phyloP scores from a whole-genome alignment of 768 basidiomycete species.

The Hericium erinaceus region DNA sequence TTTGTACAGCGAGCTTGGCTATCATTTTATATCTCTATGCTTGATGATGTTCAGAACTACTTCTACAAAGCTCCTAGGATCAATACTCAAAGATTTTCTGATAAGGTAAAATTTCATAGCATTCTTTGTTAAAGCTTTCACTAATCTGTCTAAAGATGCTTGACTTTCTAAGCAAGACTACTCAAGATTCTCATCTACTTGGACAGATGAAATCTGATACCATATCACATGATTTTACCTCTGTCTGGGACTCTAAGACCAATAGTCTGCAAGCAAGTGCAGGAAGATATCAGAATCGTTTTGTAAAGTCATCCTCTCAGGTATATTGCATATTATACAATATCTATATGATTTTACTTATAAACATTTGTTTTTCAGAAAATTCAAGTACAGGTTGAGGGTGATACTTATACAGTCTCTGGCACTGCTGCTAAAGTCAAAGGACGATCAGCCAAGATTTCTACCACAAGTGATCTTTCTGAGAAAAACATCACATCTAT shows the following conservation, averaged over 20 bases:
- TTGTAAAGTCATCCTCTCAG: background rate
- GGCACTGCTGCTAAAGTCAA: conserved; percentile 13
- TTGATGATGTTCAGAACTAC: conserved; percentile 23
- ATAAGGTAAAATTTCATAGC: conserved; percentile 27
- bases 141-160: background rate
- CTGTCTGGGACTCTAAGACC: conserved; percentile 2
- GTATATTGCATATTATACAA: background rate
- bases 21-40: conserved; percentile 29
- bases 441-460: conserved; percentile 15
- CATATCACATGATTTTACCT: conserved; percentile 4
- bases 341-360: background rate
- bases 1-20: conserved; percentile 23
- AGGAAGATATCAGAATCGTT: conserved; percentile 5
- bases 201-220: conserved; percentile 5
- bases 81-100: background rate
- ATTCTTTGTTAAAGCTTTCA: conserved; percentile 7
- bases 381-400: conserved; percentile 16
- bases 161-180: conserved; percentile 3
- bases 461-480: conserved; percentile 18
- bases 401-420: conserved; percentile 14
- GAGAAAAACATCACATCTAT: conserved; percentile 26
- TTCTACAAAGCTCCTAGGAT: conserved; percentile 36
- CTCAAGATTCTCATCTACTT: conserved; percentile 3
- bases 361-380: background rate
- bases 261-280: conserved; percentile 7